Conservation (phyloP, 176 grass and related monocot species). For the Oryza glumipatula region DNA sequence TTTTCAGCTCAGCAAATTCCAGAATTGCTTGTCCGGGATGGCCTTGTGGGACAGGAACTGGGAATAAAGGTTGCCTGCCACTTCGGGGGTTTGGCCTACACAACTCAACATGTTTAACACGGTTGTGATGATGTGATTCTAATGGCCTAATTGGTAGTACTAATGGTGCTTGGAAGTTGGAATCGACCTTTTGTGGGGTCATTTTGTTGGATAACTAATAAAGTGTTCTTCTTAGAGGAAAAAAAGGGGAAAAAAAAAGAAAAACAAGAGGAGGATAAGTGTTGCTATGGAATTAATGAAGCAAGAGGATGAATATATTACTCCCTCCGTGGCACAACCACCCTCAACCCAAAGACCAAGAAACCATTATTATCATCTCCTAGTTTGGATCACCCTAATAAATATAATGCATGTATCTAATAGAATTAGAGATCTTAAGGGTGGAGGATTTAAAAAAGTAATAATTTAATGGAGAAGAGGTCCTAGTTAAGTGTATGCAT, state of each 20-base stretch:
- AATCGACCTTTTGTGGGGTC: neutral
- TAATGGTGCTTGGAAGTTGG: neutral
- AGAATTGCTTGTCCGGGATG: neutral
- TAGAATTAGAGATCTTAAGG: no score
- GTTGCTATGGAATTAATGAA: neutral
- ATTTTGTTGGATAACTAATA: neutral
- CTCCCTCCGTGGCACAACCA: no score
- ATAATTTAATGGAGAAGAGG: no score
- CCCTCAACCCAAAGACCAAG: no score
- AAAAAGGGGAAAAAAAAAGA: neutral
- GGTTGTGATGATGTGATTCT: neutral
- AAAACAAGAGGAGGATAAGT: neutral
- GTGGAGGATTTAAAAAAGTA: no score
- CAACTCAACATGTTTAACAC: neutral
- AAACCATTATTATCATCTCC: no score
- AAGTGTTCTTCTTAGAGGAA: neutral
- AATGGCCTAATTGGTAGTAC: neutral
- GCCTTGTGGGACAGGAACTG: neutral
- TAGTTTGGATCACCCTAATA: no score
- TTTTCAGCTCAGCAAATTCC: slow-evolving; percentile 10
- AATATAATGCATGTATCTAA: no score
- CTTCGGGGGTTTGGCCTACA: neutral
- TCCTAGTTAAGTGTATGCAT: no score
- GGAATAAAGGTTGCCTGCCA: slow-evolving; percentile 30
- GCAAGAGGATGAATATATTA: neutral